A percentile compares a stretch with the other conserved stretches of the same genome.
Evolutionary conservation across 2,329 filamentous ascomycete genomes (phyloP).

Genomic region (Aspergillus latus): DNA sequence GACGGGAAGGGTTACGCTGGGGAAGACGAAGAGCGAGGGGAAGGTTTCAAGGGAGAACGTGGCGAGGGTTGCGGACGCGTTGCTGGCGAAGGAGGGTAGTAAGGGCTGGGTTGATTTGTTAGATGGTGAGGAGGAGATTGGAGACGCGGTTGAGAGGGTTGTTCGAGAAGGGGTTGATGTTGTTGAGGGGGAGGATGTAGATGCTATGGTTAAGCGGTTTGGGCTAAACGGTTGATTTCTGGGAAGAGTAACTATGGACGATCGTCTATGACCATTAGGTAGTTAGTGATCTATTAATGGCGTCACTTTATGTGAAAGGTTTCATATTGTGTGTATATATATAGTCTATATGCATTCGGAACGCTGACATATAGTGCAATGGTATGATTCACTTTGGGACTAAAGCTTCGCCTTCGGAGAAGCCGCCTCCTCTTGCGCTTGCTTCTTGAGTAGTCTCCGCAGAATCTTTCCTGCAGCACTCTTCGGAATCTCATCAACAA

Average conservation of each 20-base stretch:
- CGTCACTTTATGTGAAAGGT: too few relatives aligned
- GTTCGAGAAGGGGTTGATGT: slow-evolving; percentile 48
- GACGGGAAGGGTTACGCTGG: slow-evolving; percentile 49
- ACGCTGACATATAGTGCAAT: not conserved
- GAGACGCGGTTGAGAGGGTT: slow-evolving; percentile 48
- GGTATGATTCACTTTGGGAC: not conserved
- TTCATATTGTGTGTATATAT: not conserved
- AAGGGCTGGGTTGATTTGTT: slow-evolving; percentile 57
- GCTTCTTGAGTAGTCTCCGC: slow-evolving; percentile 45
- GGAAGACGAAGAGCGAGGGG: slow-evolving; percentile 47
- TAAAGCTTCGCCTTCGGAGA: slow-evolving; percentile 45
- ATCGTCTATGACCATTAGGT: too few relatives aligned
- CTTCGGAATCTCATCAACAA: slow-evolving; percentile 50
- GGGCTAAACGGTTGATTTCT: too few relatives aligned
- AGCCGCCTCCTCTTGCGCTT: slow-evolving; percentile 40
- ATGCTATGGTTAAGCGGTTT: slow-evolving; percentile 42
- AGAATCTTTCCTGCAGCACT: slow-evolving; percentile 52
- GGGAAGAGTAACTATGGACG: too few relatives aligned
- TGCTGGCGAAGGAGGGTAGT: slow-evolving; percentile 51
- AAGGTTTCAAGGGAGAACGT: slow-evolving; percentile 53
- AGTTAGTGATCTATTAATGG: too few relatives aligned
- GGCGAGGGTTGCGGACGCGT: slow-evolving; percentile 50
- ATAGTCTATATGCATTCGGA: not conserved
- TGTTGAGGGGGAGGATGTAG: slow-evolving; percentile 53
- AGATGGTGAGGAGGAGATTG: slow-evolving; percentile 50